Percentiles rank a stretch among this genome's conserved stretches.
These are phyloP conservation scores for Ceratocystis colombiana DNA, from an alignment of 2,329 filamentous ascomycete species.

Conservation along the genomic window DNA sequence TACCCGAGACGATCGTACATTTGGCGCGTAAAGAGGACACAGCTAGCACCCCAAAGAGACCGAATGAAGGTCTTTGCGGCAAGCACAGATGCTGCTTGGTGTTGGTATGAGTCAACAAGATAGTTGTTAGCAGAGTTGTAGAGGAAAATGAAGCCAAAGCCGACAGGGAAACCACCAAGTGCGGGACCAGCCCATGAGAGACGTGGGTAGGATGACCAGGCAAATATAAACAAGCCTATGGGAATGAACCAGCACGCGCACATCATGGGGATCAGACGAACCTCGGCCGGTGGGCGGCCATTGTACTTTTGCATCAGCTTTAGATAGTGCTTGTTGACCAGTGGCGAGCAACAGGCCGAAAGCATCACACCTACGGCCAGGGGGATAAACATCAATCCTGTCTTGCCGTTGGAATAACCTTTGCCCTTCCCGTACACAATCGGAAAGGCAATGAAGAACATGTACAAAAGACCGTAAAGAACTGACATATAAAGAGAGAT, in stretches of 20 bases:
- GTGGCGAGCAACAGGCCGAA: slow-evolving; percentile 56
- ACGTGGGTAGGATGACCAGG: slow-evolving; percentile 52
- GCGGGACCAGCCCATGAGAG: slow-evolving; percentile 63
- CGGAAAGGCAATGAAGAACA: slow-evolving; percentile 64
- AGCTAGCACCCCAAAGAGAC: slow-evolving; percentile 67
- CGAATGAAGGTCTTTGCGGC: slow-evolving; percentile 74
- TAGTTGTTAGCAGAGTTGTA: slow-evolving; percentile 74
- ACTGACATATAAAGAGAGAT: slow-evolving; percentile 80
- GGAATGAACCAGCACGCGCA: slow-evolving; percentile 60
- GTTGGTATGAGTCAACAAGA: slow-evolving; percentile 53
- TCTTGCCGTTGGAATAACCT: slow-evolving; percentile 61
- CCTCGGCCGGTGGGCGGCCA: slow-evolving; percentile 66
- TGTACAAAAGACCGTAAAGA: slow-evolving; percentile 63
- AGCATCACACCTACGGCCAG: slow-evolving; percentile 59
- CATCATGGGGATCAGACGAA: slow-evolving; percentile 76
- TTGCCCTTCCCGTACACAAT: slow-evolving; percentile 71
- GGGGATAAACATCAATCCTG: slow-evolving; percentile 81
- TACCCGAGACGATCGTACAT: slow-evolving; percentile 66
- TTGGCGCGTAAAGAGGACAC: slow-evolving; percentile 70
- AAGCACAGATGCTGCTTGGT: slow-evolving; percentile 69
- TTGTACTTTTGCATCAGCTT: slow-evolving; percentile 50
- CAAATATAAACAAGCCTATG: slow-evolving; percentile 49
- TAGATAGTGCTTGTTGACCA: slow-evolving; percentile 76
- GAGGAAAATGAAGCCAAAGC: slow-evolving; percentile 74
- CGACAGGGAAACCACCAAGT: slow-evolving; percentile 60